A percentile compares a stretch with the other conserved stretches of the same genome.
Evolutionary conservation across 106 monocot genomes (phyloP).

Genomic region (Phalaenopsis equestris): DNA sequence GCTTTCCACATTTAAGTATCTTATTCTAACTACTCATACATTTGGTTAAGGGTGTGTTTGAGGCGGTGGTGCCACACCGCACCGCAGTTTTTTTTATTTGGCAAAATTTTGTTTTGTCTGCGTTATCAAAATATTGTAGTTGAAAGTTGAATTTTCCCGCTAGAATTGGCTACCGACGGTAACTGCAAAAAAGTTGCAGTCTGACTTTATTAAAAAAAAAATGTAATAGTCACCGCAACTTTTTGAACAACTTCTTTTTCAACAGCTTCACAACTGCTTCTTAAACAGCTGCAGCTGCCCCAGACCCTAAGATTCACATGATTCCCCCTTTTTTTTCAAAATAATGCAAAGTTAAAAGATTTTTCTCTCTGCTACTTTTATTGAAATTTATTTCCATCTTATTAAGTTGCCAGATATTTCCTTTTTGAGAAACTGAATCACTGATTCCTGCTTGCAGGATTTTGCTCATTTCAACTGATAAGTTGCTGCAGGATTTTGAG

Average conservation of each 20-base stretch:
- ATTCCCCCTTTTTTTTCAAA: not conserved
- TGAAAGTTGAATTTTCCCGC: too few species aligned
- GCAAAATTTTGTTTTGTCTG: too few species aligned
- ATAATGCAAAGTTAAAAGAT: not conserved
- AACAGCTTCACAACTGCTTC: too few species aligned
- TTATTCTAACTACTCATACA: not conserved
- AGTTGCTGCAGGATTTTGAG: constrained; percentile 52
- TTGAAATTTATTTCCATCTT: not conserved
- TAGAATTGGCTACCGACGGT: too few species aligned
- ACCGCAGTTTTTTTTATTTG: too few species aligned
- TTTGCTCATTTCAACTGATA: constrained; percentile 32
- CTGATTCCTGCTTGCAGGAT: constrained; percentile 38
- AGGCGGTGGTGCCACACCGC: too few species aligned
- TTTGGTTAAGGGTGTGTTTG: not conserved
- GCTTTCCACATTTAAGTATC: not conserved
- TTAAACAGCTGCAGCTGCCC: too few species aligned
- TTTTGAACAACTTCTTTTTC: too few species aligned
- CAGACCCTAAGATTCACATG: not conserved
- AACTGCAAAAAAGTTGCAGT: too few species aligned
- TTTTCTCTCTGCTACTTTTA: not conserved
- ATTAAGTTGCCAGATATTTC: not conserved
- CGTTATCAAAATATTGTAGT: too few species aligned
- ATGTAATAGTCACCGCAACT: too few species aligned
- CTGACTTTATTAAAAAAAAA: too few species aligned
- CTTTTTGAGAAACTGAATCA: not conserved